Evolutionary conservation across 1,284 basidiomycete species (phyloP).

Genomic region (Gyrodon tennesseensis): DNA sequence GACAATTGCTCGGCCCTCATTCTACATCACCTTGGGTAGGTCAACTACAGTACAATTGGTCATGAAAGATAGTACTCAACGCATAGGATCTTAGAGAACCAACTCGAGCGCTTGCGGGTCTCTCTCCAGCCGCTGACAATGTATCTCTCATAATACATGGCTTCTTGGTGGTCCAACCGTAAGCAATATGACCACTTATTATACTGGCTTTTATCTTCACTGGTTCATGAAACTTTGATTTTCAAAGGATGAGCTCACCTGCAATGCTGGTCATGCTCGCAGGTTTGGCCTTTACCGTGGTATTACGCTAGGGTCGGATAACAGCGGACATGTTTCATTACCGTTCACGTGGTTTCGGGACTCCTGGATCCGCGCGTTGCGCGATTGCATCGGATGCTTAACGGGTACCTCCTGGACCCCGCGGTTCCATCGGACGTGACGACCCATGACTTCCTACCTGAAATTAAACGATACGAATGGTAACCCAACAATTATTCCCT

Average conservation of each 20-base stretch:
- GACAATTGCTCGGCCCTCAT: background rate
- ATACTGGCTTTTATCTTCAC: background rate
- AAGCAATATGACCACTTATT: background rate
- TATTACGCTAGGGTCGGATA: constrained; percentile 13
- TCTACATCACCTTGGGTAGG: background rate
- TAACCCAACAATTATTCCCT: background rate
- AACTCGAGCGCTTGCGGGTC: too few species aligned
- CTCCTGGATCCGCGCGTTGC: constrained; percentile 6
- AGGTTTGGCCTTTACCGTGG: background rate
- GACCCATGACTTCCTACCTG: constrained; percentile 11
- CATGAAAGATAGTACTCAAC: background rate
- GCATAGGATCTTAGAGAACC: background rate
- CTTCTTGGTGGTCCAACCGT: background rate
- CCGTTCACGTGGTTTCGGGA: constrained; percentile 3
- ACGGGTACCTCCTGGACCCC: constrained; percentile 14
- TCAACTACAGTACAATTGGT: background rate
- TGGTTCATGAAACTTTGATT: background rate
- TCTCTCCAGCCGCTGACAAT: too few species aligned
- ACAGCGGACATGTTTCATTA: constrained; percentile 7
- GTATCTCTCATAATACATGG: background rate
- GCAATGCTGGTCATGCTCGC: background rate
- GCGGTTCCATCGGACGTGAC: constrained; percentile 38
- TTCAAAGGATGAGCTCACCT: background rate
- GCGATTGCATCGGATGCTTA: constrained; percentile 33
- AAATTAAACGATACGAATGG: constrained; percentile 9